These are phyloP conservation scores for Fusarium incarnatum DNA, from an alignment of 2,329 filamentous ascomycete genomes.

Conservation along the genomic window DNA sequence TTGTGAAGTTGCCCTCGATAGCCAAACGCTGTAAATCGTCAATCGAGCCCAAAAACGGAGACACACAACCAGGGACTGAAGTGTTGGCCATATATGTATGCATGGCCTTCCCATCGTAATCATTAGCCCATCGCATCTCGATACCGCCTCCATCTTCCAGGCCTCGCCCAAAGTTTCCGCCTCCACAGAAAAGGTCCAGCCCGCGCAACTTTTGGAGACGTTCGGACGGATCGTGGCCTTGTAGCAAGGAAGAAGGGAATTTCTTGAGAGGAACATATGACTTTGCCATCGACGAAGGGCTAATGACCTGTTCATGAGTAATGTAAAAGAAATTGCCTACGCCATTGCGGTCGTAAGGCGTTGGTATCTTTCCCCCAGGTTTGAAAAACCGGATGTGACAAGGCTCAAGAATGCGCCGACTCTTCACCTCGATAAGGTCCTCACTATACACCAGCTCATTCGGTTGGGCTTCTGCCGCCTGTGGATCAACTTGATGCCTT, in stretches of 20 bases:
- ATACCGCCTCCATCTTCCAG: conserved; percentile 78
- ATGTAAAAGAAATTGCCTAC: conserved; percentile 76
- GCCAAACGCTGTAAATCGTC: conserved; percentile 72
- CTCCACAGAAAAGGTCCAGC: conserved; percentile 81
- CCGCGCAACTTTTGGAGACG: conserved; percentile 62
- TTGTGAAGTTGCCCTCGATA: conserved; percentile 61
- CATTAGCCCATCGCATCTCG: conserved; percentile 74
- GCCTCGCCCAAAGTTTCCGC: conserved; percentile 80
- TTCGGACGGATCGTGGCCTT: conserved; percentile 65
- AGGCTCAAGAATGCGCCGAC: conserved; percentile 59
- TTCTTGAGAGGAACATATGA: conserved; percentile 52
- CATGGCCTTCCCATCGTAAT: conserved; percentile 71
- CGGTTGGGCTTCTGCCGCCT: conserved; percentile 48
- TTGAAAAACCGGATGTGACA: conserved; percentile 71
- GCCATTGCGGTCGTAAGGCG: conserved; percentile 74
- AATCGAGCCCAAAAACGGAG: conserved; percentile 77
- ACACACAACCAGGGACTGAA: conserved; percentile 52
- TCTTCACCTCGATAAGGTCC: conserved; percentile 53
- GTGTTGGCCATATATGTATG: conserved; percentile 80
- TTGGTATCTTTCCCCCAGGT: conserved; percentile 59
- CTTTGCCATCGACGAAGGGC: neutral
- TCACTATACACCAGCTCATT: conserved; percentile 73
- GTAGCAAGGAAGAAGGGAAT: conserved; percentile 55
- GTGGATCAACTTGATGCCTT: conserved; percentile 56
- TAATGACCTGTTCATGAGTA: conserved; percentile 52